These are phyloP conservation scores for Mucor circinelloides DNA, from an alignment of 371 early-diverging fungal genomes.

Conservation along the genomic window DNA sequence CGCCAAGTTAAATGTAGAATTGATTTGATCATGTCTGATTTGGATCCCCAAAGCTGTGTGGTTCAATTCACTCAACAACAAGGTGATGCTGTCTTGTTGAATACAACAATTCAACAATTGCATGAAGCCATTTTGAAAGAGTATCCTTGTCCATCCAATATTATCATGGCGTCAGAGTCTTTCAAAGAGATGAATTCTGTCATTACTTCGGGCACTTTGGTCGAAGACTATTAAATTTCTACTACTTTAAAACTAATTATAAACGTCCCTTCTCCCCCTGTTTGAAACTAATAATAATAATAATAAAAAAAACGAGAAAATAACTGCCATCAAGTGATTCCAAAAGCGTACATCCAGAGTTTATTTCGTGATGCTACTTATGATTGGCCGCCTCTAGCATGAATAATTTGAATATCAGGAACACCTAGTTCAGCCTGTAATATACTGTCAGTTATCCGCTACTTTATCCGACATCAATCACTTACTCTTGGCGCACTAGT, in stretches of 20 bases:
- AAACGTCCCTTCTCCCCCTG: too few species aligned
- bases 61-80: constrained; percentile 51
- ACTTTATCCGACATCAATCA: background rate
- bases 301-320: background rate
- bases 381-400: constrained; percentile 28
- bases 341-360: too few species aligned
- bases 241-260: background rate
- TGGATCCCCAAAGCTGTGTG: constrained; percentile 26
- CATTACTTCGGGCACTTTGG: constrained; percentile 19
- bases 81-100: constrained; percentile 30
- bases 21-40: constrained; percentile 35
- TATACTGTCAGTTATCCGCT: background rate
- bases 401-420: constrained; percentile 53
- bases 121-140: constrained; percentile 22
- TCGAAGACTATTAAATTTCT: constrained; percentile 12
- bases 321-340: too few species aligned
- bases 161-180: constrained; percentile 9
- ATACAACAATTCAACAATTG: constrained; percentile 21
- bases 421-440: constrained; percentile 58
- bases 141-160: constrained; percentile 21
- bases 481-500: background rate
- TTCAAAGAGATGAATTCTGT: constrained; percentile 16
- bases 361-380: too few species aligned
- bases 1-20: constrained; percentile 52
- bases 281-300: background rate